phyloP scores from a whole-genome alignment of 108 stramenopile genomes.

The Skeletonema menzelii region DNA sequence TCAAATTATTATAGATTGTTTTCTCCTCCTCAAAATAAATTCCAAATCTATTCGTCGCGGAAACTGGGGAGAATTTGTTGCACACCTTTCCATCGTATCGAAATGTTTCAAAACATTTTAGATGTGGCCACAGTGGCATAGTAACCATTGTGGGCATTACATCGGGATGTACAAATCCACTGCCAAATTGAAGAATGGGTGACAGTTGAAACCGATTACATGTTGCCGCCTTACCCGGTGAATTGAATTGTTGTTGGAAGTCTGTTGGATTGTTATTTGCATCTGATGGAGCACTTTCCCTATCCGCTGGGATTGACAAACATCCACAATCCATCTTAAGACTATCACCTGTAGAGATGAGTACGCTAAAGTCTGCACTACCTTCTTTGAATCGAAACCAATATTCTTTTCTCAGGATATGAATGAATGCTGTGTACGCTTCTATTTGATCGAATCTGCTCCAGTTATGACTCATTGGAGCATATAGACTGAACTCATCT shows the following conservation, averaged over 20 bases:
- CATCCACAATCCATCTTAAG: constrained; percentile 3
- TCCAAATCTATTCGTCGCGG: not conserved
- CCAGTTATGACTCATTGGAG: not conserved
- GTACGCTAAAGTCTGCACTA: not conserved
- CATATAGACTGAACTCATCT: not conserved
- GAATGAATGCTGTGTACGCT: not conserved
- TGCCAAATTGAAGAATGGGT: constrained; percentile 4
- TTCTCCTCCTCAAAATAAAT: not conserved
- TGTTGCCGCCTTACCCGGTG: not conserved
- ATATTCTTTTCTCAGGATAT: constrained; percentile 4
- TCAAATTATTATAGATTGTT: not conserved
- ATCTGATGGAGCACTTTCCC: not conserved
- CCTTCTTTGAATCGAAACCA: not conserved
- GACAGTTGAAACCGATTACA: not conserved
- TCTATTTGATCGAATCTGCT: not conserved
- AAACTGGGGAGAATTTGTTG: not conserved
- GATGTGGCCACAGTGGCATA: constrained; percentile 2
- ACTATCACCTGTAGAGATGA: constrained; percentile 7
- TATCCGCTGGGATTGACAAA: not conserved
- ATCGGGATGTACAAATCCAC: not conserved
- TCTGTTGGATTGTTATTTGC: not conserved
- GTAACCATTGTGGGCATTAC: not conserved
- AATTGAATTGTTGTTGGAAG: not conserved
- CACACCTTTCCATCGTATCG: not conserved
- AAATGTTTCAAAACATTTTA: not conserved